These are phyloP conservation scores for Rhododendron kiyosumense DNA, from an alignment of 148 eudicot genomes.

Conservation along the genomic window DNA sequence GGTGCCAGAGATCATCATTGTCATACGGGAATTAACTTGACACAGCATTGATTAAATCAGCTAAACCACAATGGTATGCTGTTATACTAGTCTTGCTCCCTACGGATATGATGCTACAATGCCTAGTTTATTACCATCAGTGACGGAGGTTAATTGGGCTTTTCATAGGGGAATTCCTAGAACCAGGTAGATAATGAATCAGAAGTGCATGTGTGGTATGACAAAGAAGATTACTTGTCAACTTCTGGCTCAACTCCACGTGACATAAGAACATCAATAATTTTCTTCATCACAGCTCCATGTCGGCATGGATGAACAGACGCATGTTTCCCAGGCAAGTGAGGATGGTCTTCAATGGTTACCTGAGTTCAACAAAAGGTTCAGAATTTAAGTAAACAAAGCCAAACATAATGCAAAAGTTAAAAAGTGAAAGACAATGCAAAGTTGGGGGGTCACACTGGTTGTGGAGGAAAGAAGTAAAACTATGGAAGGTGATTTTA, in stretches of 20 bases:
- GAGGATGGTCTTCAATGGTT: constrained; percentile 98
- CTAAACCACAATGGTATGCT: neutral
- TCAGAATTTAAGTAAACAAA: neutral
- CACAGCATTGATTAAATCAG: neutral
- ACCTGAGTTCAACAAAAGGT: constrained; percentile 38
- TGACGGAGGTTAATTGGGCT: neutral
- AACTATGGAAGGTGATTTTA: neutral
- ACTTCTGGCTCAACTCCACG: constrained; percentile 99
- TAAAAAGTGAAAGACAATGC: neutral
- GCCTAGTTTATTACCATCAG: neutral
- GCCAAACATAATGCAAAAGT: neutral
- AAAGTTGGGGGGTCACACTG: neutral
- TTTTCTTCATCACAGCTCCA: constrained; percentile 98
- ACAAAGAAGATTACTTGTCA: constrained; percentile 60
- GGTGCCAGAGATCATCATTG: neutral
- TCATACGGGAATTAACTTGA: neutral
- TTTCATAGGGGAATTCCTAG: constrained; percentile 34
- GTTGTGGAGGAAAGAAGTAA: neutral
- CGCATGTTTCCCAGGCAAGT: constrained; percentile 95
- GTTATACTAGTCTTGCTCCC: too few species aligned
- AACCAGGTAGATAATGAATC: neutral
- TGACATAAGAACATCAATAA: constrained; percentile 88
- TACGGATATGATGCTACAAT: too few species aligned
- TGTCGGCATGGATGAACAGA: constrained; percentile 95
- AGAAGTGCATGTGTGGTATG: neutral